These are phyloP conservation scores for Mycena metata DNA, from an alignment of 768 basidiomycete genomes.

Conservation along the genomic window DNA sequence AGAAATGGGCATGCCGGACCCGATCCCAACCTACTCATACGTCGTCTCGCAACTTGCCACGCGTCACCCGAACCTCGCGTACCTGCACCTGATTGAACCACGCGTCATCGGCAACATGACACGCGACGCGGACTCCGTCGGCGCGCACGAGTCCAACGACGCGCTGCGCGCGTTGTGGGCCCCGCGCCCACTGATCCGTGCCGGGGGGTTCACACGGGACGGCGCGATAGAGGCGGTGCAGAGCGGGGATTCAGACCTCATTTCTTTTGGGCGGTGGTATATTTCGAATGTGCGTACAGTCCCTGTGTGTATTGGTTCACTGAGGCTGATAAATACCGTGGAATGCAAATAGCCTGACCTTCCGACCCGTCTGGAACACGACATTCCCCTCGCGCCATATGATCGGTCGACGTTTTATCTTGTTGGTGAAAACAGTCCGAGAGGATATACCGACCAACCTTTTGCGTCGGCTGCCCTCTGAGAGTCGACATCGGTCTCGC, in stretches of 20 bases:
- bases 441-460: constrained; percentile 44
- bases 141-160: constrained; percentile 41
- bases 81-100: constrained; percentile 56
- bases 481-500: too few relatives aligned
- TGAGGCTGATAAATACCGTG: background rate
- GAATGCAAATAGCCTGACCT: constrained; percentile 59
- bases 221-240: constrained; percentile 47
- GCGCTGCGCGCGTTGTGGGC: constrained; percentile 49
- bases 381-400: constrained; percentile 50
- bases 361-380: constrained; percentile 48
- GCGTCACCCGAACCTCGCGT: constrained; percentile 56
- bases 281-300: constrained; percentile 50
- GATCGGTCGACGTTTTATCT: constrained; percentile 57
- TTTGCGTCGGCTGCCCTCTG: constrained; percentile 2
- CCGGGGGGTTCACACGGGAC: constrained; percentile 50
- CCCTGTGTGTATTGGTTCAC: constrained; percentile 1
- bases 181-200: constrained; percentile 48
- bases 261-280: constrained; percentile 33
- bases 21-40: constrained; percentile 58
- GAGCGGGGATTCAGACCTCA: constrained; percentile 41
- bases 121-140: background rate
- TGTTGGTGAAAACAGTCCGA: constrained; percentile 40
- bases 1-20: constrained; percentile 58
- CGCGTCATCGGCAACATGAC: constrained; percentile 33
- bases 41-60: constrained; percentile 53